Percentiles rank a stretch among this genome's conserved stretches.
Evolutionary conservation across 352 stramenopile species (phyloP).

Genomic region (Phytophthora kernoviae): DNA sequence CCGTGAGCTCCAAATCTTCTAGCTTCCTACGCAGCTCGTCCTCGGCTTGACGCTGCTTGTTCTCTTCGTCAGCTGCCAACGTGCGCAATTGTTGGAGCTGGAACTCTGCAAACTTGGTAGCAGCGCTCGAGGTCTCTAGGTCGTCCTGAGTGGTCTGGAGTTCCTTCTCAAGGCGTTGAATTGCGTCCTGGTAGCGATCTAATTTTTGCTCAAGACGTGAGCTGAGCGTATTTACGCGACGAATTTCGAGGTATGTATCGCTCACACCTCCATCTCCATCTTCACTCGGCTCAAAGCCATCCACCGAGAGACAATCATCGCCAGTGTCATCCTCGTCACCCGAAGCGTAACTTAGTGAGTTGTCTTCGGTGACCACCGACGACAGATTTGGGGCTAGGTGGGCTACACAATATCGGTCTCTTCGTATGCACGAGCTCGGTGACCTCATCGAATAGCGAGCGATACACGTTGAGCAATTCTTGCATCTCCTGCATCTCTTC

Average conservation of each 20-base stretch:
- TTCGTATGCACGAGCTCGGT: conserved; percentile 63
- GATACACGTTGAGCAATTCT: conserved; percentile 73
- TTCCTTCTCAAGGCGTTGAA: conserved; percentile 73
- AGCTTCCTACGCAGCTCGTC: conserved; percentile 30
- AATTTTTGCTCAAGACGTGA: conserved; percentile 72
- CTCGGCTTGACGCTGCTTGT: conserved; percentile 36
- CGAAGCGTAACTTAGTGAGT: conserved; percentile 68
- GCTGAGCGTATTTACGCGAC: conserved; percentile 58
- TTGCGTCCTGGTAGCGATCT: conserved; percentile 72
- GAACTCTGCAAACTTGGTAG: conserved; percentile 84
- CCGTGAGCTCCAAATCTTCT: conserved; percentile 26
- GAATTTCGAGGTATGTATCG: conserved; percentile 58
- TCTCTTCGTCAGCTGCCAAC: conserved; percentile 53
- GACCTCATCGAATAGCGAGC: conserved; percentile 66
- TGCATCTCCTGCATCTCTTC: conserved; percentile 57
- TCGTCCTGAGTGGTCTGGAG: conserved; percentile 70
- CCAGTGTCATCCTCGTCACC: conserved; percentile 50
- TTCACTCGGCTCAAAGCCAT: conserved; percentile 41
- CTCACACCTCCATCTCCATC: conserved; percentile 33
- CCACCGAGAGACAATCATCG: conserved; percentile 38
- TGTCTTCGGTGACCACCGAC: conserved; percentile 67
- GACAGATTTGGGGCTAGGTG: conserved; percentile 62
- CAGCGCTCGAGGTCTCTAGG: conserved; percentile 75
- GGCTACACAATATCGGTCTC: conserved; percentile 43
- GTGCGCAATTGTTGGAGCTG: conserved; percentile 77